Evolutionary conservation across 176 grass and related monocot genomes (phyloP).

Genomic region (Neostapfia colusana): DNA sequence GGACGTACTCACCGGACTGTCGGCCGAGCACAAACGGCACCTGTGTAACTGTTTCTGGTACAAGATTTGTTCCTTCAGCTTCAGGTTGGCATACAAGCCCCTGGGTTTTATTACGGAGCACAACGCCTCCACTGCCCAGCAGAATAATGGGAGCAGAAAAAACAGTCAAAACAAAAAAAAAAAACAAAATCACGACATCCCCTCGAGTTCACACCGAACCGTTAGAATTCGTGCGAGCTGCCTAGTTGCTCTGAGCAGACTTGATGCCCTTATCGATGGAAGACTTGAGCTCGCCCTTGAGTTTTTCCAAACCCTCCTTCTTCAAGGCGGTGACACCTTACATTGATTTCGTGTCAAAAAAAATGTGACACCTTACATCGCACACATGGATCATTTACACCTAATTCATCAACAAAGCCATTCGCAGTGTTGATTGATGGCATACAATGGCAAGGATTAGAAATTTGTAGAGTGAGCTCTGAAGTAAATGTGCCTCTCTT

Average conservation of each 20-base stretch:
- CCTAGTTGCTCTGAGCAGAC: slow-evolving; percentile 49
- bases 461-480: neutral
- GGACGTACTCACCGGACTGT: neutral
- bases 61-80: slow-evolving; percentile 38
- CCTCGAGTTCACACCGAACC: neutral
- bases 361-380: neutral
- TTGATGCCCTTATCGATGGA: slow-evolving; percentile 94
- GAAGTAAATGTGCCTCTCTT: neutral
- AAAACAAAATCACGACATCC: slow-evolving; percentile 22
- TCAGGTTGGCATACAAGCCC: slow-evolving; percentile 24
- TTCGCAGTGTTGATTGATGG: neutral
- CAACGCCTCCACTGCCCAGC: neutral
- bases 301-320: slow-evolving; percentile 70
- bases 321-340: slow-evolving; percentile 38
- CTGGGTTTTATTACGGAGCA: slow-evolving; percentile 36
- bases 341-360: neutral
- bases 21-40: slow-evolving; percentile 11
- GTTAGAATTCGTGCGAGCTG: neutral
- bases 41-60: neutral
- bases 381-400: neutral
- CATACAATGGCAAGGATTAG: neutral
- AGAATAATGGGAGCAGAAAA: slow-evolving; percentile 4
- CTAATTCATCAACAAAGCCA: neutral
- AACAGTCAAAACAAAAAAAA: slow-evolving; percentile 35
- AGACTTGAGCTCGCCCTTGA: slow-evolving; percentile 52